These are phyloP conservation scores for Ramaria sp. DNA, from an alignment of 768 basidiomycete species.

Conservation along the genomic window DNA sequence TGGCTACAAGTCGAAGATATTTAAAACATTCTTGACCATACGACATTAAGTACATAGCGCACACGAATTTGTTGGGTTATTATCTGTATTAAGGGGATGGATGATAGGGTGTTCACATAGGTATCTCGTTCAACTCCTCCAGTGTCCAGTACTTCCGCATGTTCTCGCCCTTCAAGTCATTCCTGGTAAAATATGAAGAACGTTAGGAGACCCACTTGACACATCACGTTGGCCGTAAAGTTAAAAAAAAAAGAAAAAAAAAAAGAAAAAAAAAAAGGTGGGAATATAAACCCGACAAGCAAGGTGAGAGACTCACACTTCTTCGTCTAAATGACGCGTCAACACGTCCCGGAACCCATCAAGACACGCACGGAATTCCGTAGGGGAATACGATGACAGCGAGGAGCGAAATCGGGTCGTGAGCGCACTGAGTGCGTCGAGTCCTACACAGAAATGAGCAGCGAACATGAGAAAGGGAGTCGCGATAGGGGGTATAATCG, in stretches of 20 bases:
- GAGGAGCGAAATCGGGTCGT: constrained; percentile 31
- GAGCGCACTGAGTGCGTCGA: constrained; percentile 31
- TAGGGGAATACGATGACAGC: constrained; percentile 36
- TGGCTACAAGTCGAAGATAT: too few species aligned
- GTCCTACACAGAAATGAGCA: constrained; percentile 21
- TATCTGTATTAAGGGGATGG: too few species aligned
- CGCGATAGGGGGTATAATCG: not conserved
- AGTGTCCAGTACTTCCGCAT: constrained; percentile 42
- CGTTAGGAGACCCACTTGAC: not conserved
- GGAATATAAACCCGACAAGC: constrained; percentile 5
- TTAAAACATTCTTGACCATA: too few species aligned
- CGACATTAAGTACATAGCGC: too few species aligned
- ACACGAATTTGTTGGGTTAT: too few species aligned
- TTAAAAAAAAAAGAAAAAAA: not conserved
- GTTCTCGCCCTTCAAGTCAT: constrained; percentile 38
- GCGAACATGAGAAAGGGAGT: not conserved
- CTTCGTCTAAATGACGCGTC: constrained; percentile 28
- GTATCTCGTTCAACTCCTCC: constrained; percentile 28
- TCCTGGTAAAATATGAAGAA: constrained; percentile 25
- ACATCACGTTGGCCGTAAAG: too few species aligned
- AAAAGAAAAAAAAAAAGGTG: too few species aligned
- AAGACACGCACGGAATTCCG: constrained; percentile 37
- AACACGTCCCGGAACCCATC: constrained; percentile 28
- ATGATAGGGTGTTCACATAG: not conserved
- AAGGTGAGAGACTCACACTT: constrained; percentile 23